Base-by-base conservation (phyloP, 208 protist species). In the Novymonas esmeraldas region DNA sequence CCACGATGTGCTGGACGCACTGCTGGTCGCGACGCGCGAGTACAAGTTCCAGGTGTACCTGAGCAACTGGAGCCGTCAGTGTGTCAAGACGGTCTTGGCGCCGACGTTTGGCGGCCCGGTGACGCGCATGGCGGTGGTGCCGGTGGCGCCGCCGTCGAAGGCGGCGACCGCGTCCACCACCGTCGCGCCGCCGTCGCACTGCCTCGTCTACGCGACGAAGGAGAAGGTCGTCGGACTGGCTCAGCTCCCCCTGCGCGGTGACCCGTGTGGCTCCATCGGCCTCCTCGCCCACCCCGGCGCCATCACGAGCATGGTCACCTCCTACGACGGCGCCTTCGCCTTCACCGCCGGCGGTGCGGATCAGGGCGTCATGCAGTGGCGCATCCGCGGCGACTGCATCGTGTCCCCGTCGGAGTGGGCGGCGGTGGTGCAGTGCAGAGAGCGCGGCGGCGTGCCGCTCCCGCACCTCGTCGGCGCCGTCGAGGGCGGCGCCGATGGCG, bases 91-190 rank as follows among this genome's bases (percentile, higher is more conserved):
- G 13, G 73, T 97, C 20, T 68, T 98, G 6, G 75, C 79, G 6
- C 97, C 97, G 20, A 97, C 95, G 6, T 98, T 96, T 84, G 97
- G 95, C 28, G 94, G 94, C 6, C 92, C 97, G 0, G 52, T 98
- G 0, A 78, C 76, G n/a, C 59, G 69, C 44, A 83, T 97, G 77
- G 80, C 84, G 14, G 78, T 73, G 7, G 74, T 84, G 38, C 67
- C 80, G 14, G 24, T 49, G 7, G 34, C 34, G 24, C 18, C 55
- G 55, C 36, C 16, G 22, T 20, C 5, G 34, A 14, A 24, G 16
- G n/a, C 44, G 34, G 38, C 45, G 60, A 39, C n/a, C 51, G 61
- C 26, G 49, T 26, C 42, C 58, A 49, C 2, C 29, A 18, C 22
- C 0, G 45, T 36, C 46, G 71, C 49, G 6, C 63, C 39, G 22